phyloP scores from a whole-genome alignment of 305 asterid species.

The Euphrasia arctica region DNA sequence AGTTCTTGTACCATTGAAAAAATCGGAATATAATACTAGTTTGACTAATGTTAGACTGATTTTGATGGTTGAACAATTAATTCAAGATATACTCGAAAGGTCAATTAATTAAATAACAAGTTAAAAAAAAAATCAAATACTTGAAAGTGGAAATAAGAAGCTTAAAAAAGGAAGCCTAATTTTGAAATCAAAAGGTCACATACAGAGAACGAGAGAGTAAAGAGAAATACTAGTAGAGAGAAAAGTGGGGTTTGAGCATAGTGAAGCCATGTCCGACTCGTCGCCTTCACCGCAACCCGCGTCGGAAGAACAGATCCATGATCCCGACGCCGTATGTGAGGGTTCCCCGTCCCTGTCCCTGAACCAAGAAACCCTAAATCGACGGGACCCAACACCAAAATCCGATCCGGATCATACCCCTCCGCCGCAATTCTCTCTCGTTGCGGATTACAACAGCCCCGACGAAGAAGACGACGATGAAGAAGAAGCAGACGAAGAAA shows the following conservation, averaged over 20 bases:
- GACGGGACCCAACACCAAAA: constrained; percentile 21
- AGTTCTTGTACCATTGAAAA: too few species aligned
- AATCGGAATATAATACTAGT: too few species aligned
- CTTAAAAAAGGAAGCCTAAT: too few species aligned
- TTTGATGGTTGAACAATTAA: too few species aligned
- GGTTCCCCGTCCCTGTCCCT: constrained; percentile 21
- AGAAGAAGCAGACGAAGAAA: constrained; percentile 23
- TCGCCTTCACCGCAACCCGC: constrained; percentile 18
- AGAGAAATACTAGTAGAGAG: too few species aligned
- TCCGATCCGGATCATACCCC: constrained; percentile 14
- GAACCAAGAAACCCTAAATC: constrained; percentile 30
- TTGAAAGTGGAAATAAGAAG: neutral
- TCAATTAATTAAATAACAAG: too few species aligned
- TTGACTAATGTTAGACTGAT: too few species aligned
- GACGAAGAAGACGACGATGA: constrained; percentile 27
- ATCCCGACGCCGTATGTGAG: constrained; percentile 25
- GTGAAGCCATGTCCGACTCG: constrained; percentile 31
- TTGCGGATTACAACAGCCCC: constrained; percentile 23
- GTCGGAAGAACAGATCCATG: constrained; percentile 20
- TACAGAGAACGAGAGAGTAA: neutral
- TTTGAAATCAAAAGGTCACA: neutral
- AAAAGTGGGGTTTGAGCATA: neutral
- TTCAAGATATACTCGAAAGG: too few species aligned
- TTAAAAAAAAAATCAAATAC: too few species aligned
- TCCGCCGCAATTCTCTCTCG: constrained; percentile 1